These are phyloP conservation scores for Daldinia vernicosa DNA, from an alignment of 495 filamentous ascomycete species.

Conservation along the genomic window DNA sequence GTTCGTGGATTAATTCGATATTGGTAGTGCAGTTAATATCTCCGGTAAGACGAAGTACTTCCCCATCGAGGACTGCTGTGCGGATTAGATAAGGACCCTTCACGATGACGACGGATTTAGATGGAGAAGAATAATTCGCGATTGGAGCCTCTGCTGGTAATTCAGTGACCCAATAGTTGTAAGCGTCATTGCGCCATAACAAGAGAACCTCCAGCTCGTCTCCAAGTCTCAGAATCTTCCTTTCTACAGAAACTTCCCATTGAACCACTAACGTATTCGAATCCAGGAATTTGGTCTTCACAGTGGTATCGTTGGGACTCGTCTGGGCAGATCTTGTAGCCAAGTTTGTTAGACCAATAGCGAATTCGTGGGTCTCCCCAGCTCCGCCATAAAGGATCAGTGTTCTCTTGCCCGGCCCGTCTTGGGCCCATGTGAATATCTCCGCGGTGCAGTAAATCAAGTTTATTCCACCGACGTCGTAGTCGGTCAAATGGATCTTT, in stretches of 20 bases:
- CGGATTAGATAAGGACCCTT: background rate
- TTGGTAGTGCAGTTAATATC: background rate
- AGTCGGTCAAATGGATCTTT: slow-evolving; percentile 77
- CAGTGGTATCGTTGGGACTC: slow-evolving; percentile 49
- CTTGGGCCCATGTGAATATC: slow-evolving; percentile 64
- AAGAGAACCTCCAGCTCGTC: slow-evolving; percentile 56
- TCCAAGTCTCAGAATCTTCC: slow-evolving; percentile 55
- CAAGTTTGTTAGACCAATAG: slow-evolving; percentile 49
- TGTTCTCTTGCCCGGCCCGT: slow-evolving; percentile 47
- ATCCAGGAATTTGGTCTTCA: slow-evolving; percentile 60
- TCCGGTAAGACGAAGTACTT: background rate
- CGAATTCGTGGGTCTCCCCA: slow-evolving; percentile 74
- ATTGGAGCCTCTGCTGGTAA: slow-evolving; percentile 43
- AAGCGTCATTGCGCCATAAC: slow-evolving; percentile 69
- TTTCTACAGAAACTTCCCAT: slow-evolving; percentile 24
- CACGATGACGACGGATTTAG: background rate
- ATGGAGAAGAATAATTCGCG: background rate
- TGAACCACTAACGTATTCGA: slow-evolving; percentile 43
- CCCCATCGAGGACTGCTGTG: background rate
- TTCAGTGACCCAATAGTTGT: slow-evolving; percentile 77
- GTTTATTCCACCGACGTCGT: slow-evolving; percentile 67
- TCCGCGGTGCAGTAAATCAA: slow-evolving; percentile 80
- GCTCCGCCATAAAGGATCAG: slow-evolving; percentile 76
- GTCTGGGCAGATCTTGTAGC: slow-evolving; percentile 33
- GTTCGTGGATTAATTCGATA: background rate